A percentile compares a stretch with the other conserved stretches of the same genome.
These are phyloP conservation scores for Alternaria metachromatica DNA, from an alignment of 2,329 filamentous ascomycete species.

Conservation along the genomic window DNA sequence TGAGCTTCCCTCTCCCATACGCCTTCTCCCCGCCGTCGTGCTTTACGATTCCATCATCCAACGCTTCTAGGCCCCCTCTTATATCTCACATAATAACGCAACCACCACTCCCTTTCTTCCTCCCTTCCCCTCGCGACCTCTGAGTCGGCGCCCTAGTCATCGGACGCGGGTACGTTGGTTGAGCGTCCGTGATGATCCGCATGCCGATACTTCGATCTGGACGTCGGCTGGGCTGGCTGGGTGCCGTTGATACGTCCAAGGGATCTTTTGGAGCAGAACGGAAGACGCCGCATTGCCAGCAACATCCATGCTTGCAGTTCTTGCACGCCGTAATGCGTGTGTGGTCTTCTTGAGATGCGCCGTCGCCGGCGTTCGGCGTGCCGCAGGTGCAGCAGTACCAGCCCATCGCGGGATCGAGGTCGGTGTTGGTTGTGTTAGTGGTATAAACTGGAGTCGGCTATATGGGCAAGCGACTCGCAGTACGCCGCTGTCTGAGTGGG, in stretches of 20 bases:
- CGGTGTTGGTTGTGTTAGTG: neutral
- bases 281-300: neutral
- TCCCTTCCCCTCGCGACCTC: neutral
- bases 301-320: neutral
- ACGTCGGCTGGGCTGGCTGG: neutral
- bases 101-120: neutral
- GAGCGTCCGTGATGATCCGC: neutral
- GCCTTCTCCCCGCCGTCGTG: neutral
- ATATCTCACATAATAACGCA: neutral
- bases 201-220: rapidly evolving
- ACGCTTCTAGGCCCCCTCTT: too few species aligned
- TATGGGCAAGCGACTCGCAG: neutral
- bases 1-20: neutral
- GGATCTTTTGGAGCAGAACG: rapidly evolving
- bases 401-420: neutral
- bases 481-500: neutral
- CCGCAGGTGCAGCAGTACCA: neutral
- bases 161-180: neutral
- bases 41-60: neutral
- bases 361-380: neutral
- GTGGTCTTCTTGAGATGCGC: neutral
- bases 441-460: neutral
- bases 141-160: neutral
- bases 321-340: neutral
- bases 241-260: neutral